Conservation (phyloP, 768 basidiomycete species). For the Lyophyllum decastes region DNA sequence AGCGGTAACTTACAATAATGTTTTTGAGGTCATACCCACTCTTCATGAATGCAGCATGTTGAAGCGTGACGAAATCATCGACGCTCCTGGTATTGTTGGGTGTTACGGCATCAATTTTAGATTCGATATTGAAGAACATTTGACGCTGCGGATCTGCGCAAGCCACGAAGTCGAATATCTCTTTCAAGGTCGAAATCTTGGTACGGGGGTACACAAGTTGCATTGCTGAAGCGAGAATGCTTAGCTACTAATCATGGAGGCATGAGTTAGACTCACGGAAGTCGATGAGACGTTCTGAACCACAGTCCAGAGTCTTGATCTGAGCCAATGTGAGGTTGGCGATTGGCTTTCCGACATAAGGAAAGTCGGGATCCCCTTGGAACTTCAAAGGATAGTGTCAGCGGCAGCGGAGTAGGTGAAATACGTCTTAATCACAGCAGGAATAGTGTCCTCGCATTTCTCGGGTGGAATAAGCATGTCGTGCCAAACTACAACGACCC, state of each 20-base stretch:
- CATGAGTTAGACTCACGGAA: conserved; percentile 49
- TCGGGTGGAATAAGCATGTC: conserved; percentile 62
- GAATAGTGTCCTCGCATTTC: conserved; percentile 72
- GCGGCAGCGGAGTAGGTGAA: neutral
- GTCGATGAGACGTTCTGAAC: conserved; percentile 58
- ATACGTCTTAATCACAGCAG: conserved; percentile 46
- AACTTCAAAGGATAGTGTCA: conserved; percentile 33
- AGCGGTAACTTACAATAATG: conserved; percentile 54
- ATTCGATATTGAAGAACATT: conserved; percentile 78
- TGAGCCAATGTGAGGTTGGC: conserved; percentile 80
- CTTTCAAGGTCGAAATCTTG: conserved; percentile 70
- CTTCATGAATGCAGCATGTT: conserved; percentile 55
- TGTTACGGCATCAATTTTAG: conserved; percentile 63
- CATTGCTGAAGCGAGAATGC: conserved; percentile 40
- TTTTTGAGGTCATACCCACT: conserved; percentile 59
- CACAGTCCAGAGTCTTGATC: conserved; percentile 80
- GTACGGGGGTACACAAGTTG: conserved; percentile 69
- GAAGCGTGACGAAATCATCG: conserved; percentile 61
- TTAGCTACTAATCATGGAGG: neutral
- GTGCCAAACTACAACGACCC: conserved; percentile 79
- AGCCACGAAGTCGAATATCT: conserved; percentile 74
- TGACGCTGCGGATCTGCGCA: conserved; percentile 68
- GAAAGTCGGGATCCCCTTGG: conserved; percentile 59
- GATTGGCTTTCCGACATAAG: conserved; percentile 76
- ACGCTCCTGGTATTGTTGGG: conserved; percentile 54